A percentile compares a stretch with the other conserved stretches of the same genome.
Evolutionary conservation across 2,329 filamentous ascomycete species (phyloP).

Genomic region (Apiospora koreana): DNA sequence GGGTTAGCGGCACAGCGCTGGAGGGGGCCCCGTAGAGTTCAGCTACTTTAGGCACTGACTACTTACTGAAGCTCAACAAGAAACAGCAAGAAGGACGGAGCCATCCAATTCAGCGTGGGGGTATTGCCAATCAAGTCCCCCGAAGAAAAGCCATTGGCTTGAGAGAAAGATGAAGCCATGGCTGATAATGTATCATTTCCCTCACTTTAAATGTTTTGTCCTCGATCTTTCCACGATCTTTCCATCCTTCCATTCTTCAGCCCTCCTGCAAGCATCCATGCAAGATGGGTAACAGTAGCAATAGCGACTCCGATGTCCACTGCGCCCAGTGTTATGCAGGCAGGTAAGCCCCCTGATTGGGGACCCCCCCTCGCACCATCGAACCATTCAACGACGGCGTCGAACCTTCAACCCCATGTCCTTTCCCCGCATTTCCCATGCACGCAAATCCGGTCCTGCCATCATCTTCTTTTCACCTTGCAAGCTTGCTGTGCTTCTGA

Average conservation of each 20-base stretch:
- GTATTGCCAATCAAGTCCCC: not conserved
- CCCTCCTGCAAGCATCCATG: too few relatives aligned
- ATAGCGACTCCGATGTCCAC: too few relatives aligned
- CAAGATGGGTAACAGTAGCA: too few relatives aligned
- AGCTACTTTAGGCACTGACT: too few relatives aligned
- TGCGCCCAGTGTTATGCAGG: too few relatives aligned
- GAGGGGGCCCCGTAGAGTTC: not conserved
- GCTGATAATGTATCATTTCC: not conserved
- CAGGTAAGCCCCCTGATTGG: not conserved
- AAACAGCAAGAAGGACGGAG: too few relatives aligned
- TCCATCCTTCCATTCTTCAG: not conserved
- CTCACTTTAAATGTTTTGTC: too few relatives aligned
- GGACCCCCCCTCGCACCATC: not conserved
- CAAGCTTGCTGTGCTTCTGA: not conserved
- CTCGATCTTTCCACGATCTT: not conserved
- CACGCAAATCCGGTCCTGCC: not conserved
- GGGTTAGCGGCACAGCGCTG: constrained; percentile 4
- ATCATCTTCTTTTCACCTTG: not conserved
- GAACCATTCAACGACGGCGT: constrained; percentile 6
- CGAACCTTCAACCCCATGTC: constrained; percentile 2
- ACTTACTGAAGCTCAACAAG: too few relatives aligned
- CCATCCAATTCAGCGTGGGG: not conserved
- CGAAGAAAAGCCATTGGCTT: not conserved
- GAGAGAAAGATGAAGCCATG: not conserved
- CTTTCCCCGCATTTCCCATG: not conserved